Conservation (phyloP, 1,284 basidiomycete genomes). For the Puccinia hordei region DNA sequence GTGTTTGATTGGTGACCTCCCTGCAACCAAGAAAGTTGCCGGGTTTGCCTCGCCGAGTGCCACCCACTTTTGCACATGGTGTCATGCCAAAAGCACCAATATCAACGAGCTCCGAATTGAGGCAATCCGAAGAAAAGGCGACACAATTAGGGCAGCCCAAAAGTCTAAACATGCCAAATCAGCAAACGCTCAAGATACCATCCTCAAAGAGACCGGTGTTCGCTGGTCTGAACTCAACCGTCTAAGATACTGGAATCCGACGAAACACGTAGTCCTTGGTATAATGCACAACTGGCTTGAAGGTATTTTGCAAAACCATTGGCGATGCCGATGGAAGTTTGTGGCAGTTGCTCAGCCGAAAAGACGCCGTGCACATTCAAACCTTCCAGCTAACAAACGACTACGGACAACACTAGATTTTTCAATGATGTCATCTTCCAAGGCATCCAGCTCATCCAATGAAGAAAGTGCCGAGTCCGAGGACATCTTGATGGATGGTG, state of each 20-base stretch:
- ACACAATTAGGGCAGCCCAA: not conserved
- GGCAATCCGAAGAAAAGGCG: not conserved
- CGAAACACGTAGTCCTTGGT: too few species aligned
- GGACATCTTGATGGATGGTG: not conserved
- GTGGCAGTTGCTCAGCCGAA: not conserved
- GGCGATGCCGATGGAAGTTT: constrained; percentile 3
- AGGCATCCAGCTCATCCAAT: too few species aligned
- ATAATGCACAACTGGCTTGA: too few species aligned
- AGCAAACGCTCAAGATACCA: not conserved
- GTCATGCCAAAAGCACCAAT: not conserved
- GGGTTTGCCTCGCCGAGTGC: too few species aligned
- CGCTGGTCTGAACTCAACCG: too few species aligned
- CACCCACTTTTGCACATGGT: too few species aligned
- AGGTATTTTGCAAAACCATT: constrained; percentile 12
- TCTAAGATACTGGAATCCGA: too few species aligned
- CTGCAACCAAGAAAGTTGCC: too few species aligned
- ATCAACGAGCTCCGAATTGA: not conserved
- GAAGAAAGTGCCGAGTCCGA: not conserved
- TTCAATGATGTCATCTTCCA: too few species aligned
- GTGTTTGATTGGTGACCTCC: not conserved
- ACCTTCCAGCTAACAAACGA: not conserved
- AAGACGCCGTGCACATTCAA: not conserved
- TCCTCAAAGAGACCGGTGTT: too few species aligned
- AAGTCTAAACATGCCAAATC: not conserved
- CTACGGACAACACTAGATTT: not conserved